Evolutionary conservation across 129 eudicot species (phyloP).

Genomic region (Escallonia herrerae): DNA sequence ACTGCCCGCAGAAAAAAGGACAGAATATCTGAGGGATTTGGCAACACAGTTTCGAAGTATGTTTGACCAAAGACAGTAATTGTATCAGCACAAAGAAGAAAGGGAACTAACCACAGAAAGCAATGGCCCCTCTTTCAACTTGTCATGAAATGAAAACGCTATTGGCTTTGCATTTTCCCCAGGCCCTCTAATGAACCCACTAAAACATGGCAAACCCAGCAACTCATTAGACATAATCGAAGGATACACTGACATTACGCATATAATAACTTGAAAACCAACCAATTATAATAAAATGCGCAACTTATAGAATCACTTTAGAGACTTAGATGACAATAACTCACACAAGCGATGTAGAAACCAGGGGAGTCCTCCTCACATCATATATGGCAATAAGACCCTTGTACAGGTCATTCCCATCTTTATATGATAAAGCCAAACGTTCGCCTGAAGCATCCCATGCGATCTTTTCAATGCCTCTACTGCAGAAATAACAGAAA

Average conservation of each 20-base stretch:
- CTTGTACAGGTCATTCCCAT: conserved; percentile 74
- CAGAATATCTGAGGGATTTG: too few species aligned
- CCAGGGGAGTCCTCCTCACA: conserved; percentile 73
- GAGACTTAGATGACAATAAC: conserved; percentile 18
- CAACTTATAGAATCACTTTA: not conserved
- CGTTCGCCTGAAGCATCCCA: conserved; percentile 99
- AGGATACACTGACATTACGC: too few species aligned
- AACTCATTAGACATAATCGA: too few species aligned
- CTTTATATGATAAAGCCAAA: conserved; percentile 77
- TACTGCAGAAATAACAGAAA: conserved; percentile 36
- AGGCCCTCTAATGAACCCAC: conserved; percentile 98
- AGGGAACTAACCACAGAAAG: conserved; percentile 76
- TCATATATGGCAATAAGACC: conserved; percentile 88
- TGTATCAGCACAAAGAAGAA: not conserved
- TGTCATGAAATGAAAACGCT: conserved; percentile 79
- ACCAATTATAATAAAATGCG: conserved; percentile 3
- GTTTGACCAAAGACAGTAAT: too few species aligned
- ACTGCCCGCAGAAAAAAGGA: too few species aligned
- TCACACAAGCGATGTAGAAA: conserved; percentile 75
- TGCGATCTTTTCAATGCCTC: conserved; percentile 85
- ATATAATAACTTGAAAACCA: too few species aligned
- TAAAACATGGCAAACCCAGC: conserved; percentile 17
- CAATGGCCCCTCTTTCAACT: conserved; percentile 85
- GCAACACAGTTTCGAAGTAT: too few species aligned
- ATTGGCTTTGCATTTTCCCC: conserved; percentile 82